These are phyloP conservation scores for Epichloe uncinata DNA, from an alignment of 2,329 filamentous ascomycete genomes.

Conservation along the genomic window DNA sequence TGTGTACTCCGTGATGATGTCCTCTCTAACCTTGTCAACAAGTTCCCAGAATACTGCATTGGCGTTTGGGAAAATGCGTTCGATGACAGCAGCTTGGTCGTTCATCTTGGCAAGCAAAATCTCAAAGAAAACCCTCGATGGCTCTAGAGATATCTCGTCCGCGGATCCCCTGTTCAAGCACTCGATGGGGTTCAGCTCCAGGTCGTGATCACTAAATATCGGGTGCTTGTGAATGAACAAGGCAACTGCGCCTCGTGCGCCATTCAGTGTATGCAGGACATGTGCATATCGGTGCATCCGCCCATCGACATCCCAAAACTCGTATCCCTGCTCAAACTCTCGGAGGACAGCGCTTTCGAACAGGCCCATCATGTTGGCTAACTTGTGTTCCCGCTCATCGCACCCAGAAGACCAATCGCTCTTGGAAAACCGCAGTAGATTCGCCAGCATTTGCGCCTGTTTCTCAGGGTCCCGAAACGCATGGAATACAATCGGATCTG, in stretches of 20 bases:
- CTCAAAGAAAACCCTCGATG: slow-evolving; percentile 71
- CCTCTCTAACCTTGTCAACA: slow-evolving; percentile 69
- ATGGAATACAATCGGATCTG: slow-evolving; percentile 73
- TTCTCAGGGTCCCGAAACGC: slow-evolving; percentile 79
- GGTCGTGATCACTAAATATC: slow-evolving; percentile 59
- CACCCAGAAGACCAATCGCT: slow-evolving; percentile 73
- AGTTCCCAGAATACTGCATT: slow-evolving; percentile 63
- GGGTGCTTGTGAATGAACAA: slow-evolving; percentile 83
- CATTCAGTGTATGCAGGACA: slow-evolving; percentile 74
- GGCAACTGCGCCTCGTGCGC: slow-evolving; percentile 64
- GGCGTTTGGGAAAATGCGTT: slow-evolving; percentile 64
- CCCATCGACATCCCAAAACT: slow-evolving; percentile 76
- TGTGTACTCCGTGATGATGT: slow-evolving; percentile 75
- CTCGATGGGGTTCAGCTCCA: slow-evolving; percentile 57
- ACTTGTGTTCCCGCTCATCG: slow-evolving; percentile 53
- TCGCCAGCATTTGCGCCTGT: slow-evolving; percentile 79
- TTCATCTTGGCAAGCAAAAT: slow-evolving; percentile 62
- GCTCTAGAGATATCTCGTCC: slow-evolving; percentile 62
- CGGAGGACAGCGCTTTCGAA: slow-evolving; percentile 85
- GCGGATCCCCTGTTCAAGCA: slow-evolving; percentile 58
- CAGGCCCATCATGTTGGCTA: slow-evolving; percentile 61
- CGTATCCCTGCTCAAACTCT: slow-evolving; percentile 89
- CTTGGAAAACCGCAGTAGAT: slow-evolving; percentile 63
- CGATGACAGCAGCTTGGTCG: slow-evolving; percentile 68
- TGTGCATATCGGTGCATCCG: slow-evolving; percentile 82